Evolutionary conservation across 805 yeast species (phyloP).

Genomic region (Metschnikowia kofuensis): DNA sequence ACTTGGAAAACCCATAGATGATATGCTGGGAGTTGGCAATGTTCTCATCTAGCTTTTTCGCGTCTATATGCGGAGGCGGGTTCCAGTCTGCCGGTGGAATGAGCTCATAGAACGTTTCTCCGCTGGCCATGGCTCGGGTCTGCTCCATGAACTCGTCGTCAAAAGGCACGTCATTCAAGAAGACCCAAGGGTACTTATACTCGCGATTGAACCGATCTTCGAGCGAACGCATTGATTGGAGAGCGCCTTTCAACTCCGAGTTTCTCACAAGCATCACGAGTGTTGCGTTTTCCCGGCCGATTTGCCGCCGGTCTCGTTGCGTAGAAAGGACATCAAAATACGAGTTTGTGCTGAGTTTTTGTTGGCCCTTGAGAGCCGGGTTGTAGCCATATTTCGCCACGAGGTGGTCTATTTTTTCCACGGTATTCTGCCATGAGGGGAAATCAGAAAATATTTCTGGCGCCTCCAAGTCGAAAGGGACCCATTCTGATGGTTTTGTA

Average conservation of each 20-base stretch:
- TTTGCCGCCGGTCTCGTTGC: constrained; percentile 29
- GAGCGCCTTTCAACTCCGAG: constrained; percentile 70
- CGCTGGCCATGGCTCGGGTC: constrained; percentile 45
- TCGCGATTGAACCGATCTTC: constrained; percentile 42
- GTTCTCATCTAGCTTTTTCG: constrained; percentile 24
- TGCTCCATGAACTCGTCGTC: constrained; percentile 38
- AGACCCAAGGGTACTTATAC: constrained; percentile 44
- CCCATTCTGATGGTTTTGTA: not conserved
- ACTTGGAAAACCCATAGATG: constrained; percentile 46
- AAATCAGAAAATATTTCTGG: not conserved
- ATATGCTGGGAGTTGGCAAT: constrained; percentile 25
- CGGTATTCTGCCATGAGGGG: not conserved
- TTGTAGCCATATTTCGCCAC: constrained; percentile 11
- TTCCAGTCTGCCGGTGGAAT: constrained; percentile 42
- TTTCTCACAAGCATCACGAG: constrained; percentile 85
- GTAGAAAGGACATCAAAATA: constrained; percentile 19
- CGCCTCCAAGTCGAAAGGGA: not conserved
- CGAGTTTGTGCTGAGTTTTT: constrained; percentile 17
- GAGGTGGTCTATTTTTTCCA: not conserved
- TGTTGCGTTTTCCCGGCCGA: constrained; percentile 76
- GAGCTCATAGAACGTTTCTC: constrained; percentile 39
- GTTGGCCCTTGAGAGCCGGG: constrained; percentile 15
- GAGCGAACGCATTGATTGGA: constrained; percentile 43
- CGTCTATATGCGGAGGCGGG: constrained; percentile 35
- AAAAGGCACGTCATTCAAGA: constrained; percentile 43